These are phyloP conservation scores for Fusarium euwallaceae DNA, from an alignment of 2,329 filamentous ascomycete genomes.

Conservation along the genomic window DNA sequence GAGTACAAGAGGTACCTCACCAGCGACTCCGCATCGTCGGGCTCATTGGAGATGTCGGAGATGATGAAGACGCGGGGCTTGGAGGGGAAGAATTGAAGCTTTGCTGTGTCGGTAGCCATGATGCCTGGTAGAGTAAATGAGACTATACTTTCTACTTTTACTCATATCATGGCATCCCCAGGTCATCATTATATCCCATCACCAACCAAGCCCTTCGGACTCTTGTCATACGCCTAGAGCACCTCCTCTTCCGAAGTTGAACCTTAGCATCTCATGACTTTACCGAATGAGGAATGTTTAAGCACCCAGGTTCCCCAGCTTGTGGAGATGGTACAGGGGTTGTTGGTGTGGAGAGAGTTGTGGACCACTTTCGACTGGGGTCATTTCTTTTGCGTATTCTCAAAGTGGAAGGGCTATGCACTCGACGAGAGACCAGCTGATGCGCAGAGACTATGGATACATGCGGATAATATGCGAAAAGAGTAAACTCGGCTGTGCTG, in stretches of 20 bases:
- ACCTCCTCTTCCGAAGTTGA: constrained; percentile 24
- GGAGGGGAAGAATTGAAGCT: constrained; percentile 35
- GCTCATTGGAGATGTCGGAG: constrained; percentile 61
- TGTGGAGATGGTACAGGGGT: background rate
- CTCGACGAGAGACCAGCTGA: constrained; percentile 29
- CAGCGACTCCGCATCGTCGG: constrained; percentile 60
- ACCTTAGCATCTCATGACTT: constrained; percentile 13
- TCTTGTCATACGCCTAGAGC: background rate
- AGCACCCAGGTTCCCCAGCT: background rate
- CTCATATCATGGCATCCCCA: constrained; percentile 15
- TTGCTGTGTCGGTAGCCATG: constrained; percentile 34
- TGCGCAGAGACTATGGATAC: constrained; percentile 17
- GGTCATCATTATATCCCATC: constrained; percentile 28
- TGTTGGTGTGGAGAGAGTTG: background rate
- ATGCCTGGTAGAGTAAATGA: too few relatives aligned
- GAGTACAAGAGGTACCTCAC: constrained; percentile 60
- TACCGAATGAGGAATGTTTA: constrained; percentile 3
- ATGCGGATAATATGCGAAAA: background rate
- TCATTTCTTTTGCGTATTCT: constrained; percentile 4
- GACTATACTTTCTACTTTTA: background rate
- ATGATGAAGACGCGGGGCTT: constrained; percentile 57
- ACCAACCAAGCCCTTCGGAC: background rate
- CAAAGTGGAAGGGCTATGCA: constrained; percentile 32
- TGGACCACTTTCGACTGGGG: background rate
- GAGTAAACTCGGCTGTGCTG: background rate